Conservation (phyloP, 179 eudicot species). For the Amaranthus tricolor region DNA sequence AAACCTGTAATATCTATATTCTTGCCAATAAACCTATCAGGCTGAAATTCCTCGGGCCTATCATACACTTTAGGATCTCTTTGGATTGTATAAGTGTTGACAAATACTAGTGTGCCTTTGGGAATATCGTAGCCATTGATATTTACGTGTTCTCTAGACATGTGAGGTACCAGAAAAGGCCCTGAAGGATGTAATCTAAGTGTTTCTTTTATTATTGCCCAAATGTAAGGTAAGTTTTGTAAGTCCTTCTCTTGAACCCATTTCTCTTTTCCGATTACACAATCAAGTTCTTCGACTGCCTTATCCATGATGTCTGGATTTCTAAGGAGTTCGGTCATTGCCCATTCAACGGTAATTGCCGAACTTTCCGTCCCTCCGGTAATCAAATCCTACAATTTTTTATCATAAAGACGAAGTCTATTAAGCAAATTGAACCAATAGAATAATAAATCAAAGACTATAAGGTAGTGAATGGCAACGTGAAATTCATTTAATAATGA, state of each 20-base stretch:
- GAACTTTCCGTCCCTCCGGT: conserved; percentile 55
- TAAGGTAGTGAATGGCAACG: no score
- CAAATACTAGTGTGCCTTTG: conserved; percentile 53
- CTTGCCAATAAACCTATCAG: conserved; percentile 59
- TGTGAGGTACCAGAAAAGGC: conserved; percentile 78
- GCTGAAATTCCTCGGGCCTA: conserved; percentile 53
- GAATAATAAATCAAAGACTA: no score
- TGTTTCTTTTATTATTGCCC: conserved; percentile 70
- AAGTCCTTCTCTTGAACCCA: conserved; percentile 51
- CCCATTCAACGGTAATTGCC: conserved; percentile 49
- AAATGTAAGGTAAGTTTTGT: conserved; percentile 59
- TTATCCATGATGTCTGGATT: conserved; percentile 27
- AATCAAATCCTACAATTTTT: conserved; percentile 50
- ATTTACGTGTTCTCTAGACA: conserved; percentile 49
- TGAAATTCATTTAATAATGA: no score
- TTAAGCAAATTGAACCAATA: no score
- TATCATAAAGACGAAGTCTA: not conserved
- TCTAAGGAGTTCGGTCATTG: conserved; percentile 41
- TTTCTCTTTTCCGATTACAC: conserved; percentile 37
- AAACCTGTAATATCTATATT: conserved; percentile 61
- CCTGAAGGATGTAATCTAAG: conserved; percentile 80
- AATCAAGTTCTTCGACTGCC: conserved; percentile 36
- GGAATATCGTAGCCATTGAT: conserved; percentile 65
- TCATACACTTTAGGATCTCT: conserved; percentile 65
- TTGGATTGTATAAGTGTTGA: conserved; percentile 63